Base-by-base conservation (phyloP, 2,329 filamentous ascomycete genomes). In the Neofusicoccum laricinum region DNA sequence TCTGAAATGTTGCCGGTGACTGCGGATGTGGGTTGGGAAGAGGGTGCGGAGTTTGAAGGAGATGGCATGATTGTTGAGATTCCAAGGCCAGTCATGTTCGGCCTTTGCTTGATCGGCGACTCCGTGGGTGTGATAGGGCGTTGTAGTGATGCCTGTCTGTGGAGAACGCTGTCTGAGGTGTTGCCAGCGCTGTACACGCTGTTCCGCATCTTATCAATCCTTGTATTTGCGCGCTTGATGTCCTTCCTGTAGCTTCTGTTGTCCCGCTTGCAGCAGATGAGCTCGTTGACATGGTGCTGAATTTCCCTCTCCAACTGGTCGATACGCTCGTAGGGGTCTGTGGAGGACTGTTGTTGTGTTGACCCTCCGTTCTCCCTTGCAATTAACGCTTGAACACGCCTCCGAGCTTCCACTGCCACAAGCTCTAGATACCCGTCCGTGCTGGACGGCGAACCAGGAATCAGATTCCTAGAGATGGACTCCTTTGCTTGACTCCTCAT, bases 181-280 rank as follows among this genome's bases (percentile, higher is more conserved):
- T 59, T 15, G 25, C 15, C 55, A 15, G 38, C 51, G 21, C 21
- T 12, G 14, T 34, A 59, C n/a, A 36, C 21, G 41, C 55, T 59
- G 30, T 30, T 59, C 30, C 55, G 55, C 40, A 59, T 59, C 41
- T 43, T 46, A 3, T 59, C 55, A 38, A 63, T 30, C 41, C 55
- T 63, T n/a, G 48, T 63, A 21, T 64, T 64, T 21, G 40, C 62
- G 19, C 51, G 62, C 17, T 64, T 64, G 50, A 64, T 53, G 30
- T 64, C 63, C 32, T 64, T 59, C 67, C 78, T 80, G 71, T 81
- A 83, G 15, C 78, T 78, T 59, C 75, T 77, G 61, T 81, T 75
- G 61, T 84, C 81, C 34, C 82, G 75, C 68, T 82, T 82, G 72
- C 81, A 82, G 57, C 80, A 74, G 25, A 82, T 77, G 62, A 81